Percentiles rank a stretch among this genome's conserved stretches.
Evolutionary conservation across 805 yeast species (phyloP).

Genomic region (Candida sakaeoensis): DNA sequence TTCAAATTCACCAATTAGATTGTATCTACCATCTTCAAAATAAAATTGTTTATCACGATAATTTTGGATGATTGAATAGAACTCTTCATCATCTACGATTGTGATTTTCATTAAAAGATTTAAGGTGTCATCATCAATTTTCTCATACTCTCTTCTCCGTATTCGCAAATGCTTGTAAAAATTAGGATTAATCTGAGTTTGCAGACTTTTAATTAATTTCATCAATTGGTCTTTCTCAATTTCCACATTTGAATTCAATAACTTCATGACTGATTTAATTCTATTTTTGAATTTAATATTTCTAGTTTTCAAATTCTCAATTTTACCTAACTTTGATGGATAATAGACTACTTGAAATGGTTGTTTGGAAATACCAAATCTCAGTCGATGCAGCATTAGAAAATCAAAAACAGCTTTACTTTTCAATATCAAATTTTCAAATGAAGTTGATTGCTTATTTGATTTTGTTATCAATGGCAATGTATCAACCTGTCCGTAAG

Average conservation of each 20-base stretch:
- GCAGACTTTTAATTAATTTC: conserved; percentile 13
- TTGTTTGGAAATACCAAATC: conserved; percentile 19
- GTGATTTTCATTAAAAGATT: conserved; percentile 2
- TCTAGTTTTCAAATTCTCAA: conserved; percentile 24
- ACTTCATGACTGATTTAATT: conserved; percentile 20
- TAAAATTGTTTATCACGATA: conserved; percentile 22
- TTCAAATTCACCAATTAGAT: conserved; percentile 14
- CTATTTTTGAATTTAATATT: conserved; percentile 23
- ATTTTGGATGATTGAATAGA: conserved; percentile 24
- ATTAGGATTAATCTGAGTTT: conserved; percentile 8
- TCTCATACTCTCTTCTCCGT: conserved; percentile 11
- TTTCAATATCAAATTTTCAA: conserved; percentile 9
- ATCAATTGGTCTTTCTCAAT: conserved; percentile 16
- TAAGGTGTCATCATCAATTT: conserved; percentile 2
- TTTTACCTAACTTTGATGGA: conserved; percentile 27
- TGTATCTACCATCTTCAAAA: conserved; percentile 12
- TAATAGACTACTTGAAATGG: conserved; percentile 31
- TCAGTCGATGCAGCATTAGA: conserved; percentile 15
- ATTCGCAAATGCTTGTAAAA: conserved; percentile 6
- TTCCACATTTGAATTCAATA: conserved; percentile 20
- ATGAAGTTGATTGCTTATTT: background rate
- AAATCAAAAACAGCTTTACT: conserved; percentile 19
- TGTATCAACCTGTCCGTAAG: background rate
- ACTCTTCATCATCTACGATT: conserved; percentile 24
- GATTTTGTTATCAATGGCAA: conserved; percentile 4